These are phyloP conservation scores for Mucor saturninus DNA, from an alignment of 371 early-diverging fungal genomes.

Conservation along the genomic window DNA sequence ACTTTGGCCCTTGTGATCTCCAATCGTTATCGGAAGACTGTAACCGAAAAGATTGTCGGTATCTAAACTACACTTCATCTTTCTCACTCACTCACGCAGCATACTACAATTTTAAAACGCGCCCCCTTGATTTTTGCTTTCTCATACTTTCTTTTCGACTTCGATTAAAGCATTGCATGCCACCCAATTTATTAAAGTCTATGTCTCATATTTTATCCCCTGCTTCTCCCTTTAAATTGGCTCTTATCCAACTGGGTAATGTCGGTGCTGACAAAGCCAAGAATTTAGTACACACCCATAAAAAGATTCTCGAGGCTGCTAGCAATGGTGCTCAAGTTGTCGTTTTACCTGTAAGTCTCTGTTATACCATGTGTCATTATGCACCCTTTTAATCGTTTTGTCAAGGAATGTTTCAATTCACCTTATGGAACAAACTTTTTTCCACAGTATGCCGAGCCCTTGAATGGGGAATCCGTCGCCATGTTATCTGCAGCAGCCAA, in stretches of 20 bases:
- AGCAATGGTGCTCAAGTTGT: constrained; percentile 82
- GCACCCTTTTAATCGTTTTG: background rate
- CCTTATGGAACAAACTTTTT: constrained; percentile 93
- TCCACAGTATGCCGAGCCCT: constrained; percentile 74
- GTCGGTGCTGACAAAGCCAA: constrained; percentile 73
- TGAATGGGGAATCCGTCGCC: constrained; percentile 63
- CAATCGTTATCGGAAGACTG: background rate
- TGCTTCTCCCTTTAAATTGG: constrained; percentile 65
- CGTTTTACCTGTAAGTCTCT: constrained; percentile 78
- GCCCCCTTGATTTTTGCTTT: background rate
- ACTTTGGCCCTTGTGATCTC: constrained; percentile 1
- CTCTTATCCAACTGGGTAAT: constrained; percentile 76
- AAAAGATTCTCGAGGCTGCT: constrained; percentile 83
- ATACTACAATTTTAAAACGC: background rate
- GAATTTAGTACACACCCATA: constrained; percentile 81
- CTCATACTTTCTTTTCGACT: background rate
- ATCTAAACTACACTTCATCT: background rate
- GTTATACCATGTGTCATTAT: no score
- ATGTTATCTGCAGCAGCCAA: constrained; percentile 85
- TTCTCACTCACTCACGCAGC: no score
- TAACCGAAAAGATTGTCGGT: no score
- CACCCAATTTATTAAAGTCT: constrained; percentile 6
- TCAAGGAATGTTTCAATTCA: constrained; percentile 93
- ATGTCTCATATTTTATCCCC: constrained; percentile 23
- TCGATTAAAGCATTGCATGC: constrained; percentile 2